Evolutionary conservation across 2,329 filamentous ascomycete genomes (phyloP), one percentile per base, ranked within the genome.

Genomic region (Pyrenochaeta sp.): DNA sequence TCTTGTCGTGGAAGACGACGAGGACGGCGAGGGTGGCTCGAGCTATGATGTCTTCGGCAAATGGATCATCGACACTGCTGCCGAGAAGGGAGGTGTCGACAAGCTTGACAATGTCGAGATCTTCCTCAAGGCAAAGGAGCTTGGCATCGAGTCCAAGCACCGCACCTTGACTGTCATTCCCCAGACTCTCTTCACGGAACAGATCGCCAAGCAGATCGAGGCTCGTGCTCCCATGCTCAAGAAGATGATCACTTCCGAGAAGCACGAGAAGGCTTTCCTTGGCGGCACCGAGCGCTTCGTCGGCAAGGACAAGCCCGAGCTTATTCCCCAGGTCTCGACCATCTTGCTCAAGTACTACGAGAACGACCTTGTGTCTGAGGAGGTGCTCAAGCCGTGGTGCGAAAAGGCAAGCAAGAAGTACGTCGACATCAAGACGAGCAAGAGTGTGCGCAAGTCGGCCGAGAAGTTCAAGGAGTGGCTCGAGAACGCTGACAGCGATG

Each of bases 341-440:
- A 89, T 99, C 63, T 81, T 99, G 53, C 84, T 96, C 72, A 82
- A 88, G 64, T 88, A 93, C 77, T 99, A 97, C 75, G 84, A 96
- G 75, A 81, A 90, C 65, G 94, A 99, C 60, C 81, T 99, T 41
- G 78, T 96, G 63, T 85, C 82, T 37, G 94, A 99, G 78, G 92
- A 96, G 53, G 84, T 91, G 11, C 84, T 96, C 69, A 89, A 87
- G 74, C 87, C 87, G 61, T 99, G 94, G 93, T 93, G 92, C 56
- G 82, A 83, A 69, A 96, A 94, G 81, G 91, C 93, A 47, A 96
- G 90, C 84, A 96, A 96, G 87, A 96, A 96, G 80, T 97, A 97
- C 72, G 89, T 95, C 61, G 93, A 97, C 71, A 75, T 95, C 49
- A 71, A 86, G 48, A 92, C 86, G 50, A 96, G 90, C 77, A 93